Percentiles rank a stretch among this genome's conserved stretches.
phyloP scores from a whole-genome alignment of 176 grass and related monocot genomes.

The Carex cristatella region DNA sequence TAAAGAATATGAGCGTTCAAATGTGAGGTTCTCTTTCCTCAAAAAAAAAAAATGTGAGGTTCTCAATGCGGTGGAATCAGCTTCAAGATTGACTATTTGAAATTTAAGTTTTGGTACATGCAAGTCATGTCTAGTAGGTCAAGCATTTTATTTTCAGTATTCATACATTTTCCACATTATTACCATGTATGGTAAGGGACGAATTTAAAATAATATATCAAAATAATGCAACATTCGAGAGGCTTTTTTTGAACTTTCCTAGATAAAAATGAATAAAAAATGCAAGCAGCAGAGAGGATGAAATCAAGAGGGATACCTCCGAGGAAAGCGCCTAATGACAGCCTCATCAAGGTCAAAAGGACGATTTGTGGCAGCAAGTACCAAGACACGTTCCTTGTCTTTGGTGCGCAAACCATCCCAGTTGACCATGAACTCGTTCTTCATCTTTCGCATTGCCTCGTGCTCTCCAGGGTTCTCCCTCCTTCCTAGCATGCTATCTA shows the following conservation, averaged over 20 bases:
- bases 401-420: slow-evolving; percentile 98
- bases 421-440: slow-evolving; percentile 99
- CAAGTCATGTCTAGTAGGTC: not conserved
- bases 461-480: slow-evolving; percentile 99
- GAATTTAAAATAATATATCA: not conserved
- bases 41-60: not conserved
- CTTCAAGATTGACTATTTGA: not conserved
- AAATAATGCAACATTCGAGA: not conserved
- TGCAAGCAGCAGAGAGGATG: not conserved
- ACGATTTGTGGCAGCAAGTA: slow-evolving; percentile 96
- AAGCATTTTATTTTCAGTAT: not conserved
- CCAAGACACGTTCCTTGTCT: slow-evolving; percentile 93
- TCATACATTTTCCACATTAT: not conserved
- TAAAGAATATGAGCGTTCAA: not conserved
- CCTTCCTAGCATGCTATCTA: slow-evolving; percentile 98
- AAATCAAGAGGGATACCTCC: slow-evolving; percentile 42
- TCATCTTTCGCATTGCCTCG: slow-evolving; percentile 99
- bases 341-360: slow-evolving; percentile 99
- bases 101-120: not conserved
- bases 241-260: not conserved
- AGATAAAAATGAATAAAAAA: not conserved
- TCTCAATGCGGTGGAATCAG: not conserved
- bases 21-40: not conserved
- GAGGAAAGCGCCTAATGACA: slow-evolving; percentile 95
- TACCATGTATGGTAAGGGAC: not conserved